A percentile compares a stretch with the other conserved stretches of the same genome.
Conservation (phyloP, 257 asterid species). For the Leonotis leonurus region DNA sequence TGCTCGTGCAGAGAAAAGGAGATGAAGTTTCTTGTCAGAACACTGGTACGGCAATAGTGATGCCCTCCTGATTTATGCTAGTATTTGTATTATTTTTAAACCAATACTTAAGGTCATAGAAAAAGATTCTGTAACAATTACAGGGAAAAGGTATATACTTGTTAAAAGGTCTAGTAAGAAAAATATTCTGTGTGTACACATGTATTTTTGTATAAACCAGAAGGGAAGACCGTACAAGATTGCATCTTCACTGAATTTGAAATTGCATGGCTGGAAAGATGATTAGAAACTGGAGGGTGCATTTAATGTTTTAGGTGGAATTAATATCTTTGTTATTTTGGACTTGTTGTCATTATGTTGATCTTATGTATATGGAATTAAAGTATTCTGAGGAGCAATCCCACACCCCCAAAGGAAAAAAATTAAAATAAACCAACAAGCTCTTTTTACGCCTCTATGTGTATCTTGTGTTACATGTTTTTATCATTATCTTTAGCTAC, state of each 20-base stretch:
- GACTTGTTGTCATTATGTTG: slow-evolving; percentile 4
- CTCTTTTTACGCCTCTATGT: neutral
- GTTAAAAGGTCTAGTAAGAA: neutral
- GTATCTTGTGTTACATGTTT: neutral
- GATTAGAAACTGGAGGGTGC: slow-evolving; percentile 6
- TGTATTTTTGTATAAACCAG: neutral
- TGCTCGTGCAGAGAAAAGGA: slow-evolving; percentile 91
- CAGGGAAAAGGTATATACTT: neutral
- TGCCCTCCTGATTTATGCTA: slow-evolving; percentile 17
- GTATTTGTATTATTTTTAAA: neutral
- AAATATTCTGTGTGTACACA: neutral
- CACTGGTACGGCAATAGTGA: slow-evolving; percentile 51
- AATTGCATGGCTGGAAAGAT: neutral
- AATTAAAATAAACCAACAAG: neutral
- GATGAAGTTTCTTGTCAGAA: slow-evolving; percentile 83
- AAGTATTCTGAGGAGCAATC: neutral
- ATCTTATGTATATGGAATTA: neutral
- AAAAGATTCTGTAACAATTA: neutral
- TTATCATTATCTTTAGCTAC: neutral
- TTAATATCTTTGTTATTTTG: neutral
- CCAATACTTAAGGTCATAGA: neutral
- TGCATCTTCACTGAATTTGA: neutral
- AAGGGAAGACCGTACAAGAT: neutral
- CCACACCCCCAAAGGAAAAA: neutral
- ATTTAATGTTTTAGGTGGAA: neutral